Percentiles rank a stretch among this genome's conserved stretches.
phyloP scores from a whole-genome alignment of 75 land plant species.

The Pinus albicaulis region DNA sequence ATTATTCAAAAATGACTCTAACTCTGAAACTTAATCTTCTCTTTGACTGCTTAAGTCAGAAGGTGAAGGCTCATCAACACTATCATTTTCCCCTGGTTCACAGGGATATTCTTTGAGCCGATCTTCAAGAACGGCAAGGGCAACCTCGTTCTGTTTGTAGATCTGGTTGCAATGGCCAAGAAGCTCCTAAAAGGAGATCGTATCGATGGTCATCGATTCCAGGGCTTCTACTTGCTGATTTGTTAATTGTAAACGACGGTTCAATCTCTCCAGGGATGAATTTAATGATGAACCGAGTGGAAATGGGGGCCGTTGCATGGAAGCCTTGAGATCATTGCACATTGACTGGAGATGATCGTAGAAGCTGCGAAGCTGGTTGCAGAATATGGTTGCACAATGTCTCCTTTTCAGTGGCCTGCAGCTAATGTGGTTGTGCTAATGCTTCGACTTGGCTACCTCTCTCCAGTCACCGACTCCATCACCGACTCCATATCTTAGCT shows the following conservation, averaged over 20 bases:
- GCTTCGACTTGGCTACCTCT: too few species aligned
- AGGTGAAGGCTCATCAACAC: too few species aligned
- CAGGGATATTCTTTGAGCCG: constrained; percentile 43
- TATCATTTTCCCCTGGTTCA: too few species aligned
- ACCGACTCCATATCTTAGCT: too few species aligned
- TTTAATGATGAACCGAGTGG: constrained; percentile 24
- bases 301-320: constrained; percentile 17
- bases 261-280: constrained; percentile 45
- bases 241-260: constrained; percentile 34
- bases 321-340: constrained; percentile 12
- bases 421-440: too few species aligned
- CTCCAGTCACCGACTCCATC: too few species aligned
- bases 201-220: constrained; percentile 62
- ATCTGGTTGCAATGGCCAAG: constrained; percentile 69
- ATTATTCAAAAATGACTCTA: too few species aligned
- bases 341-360: constrained; percentile 9
- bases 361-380: constrained; percentile 14
- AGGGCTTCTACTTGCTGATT: constrained; percentile 44
- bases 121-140: constrained; percentile 43
- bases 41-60: too few species aligned
- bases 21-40: too few species aligned
- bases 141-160: constrained; percentile 54
- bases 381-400: constrained; percentile 11
- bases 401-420: too few species aligned
- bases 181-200: constrained; percentile 81